These are phyloP conservation scores for Saccharomycopsis vini DNA, from an alignment of 805 yeast species.

Conservation along the genomic window DNA sequence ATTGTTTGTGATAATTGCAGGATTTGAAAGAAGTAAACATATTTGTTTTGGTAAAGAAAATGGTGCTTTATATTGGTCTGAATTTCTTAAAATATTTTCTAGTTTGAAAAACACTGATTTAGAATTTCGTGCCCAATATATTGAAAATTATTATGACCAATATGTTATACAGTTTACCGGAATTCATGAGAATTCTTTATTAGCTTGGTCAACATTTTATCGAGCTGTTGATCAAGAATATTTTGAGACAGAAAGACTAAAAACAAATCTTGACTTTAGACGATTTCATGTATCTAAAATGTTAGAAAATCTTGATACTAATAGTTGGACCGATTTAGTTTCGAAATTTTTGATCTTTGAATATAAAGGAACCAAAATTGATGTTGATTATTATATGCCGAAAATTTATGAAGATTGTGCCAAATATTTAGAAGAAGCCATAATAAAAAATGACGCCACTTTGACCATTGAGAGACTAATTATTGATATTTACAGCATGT, in stretches of 20 bases:
- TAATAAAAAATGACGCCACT: constrained; percentile 26
- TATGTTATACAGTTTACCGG: no score
- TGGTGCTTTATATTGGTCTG: not conserved
- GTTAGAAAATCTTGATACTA: not conserved
- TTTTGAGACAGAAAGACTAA: not conserved
- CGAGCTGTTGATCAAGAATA: not conserved
- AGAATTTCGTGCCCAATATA: no score
- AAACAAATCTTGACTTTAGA: not conserved
- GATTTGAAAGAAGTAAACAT: constrained; percentile 28
- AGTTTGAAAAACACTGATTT: no score
- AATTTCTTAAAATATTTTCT: not conserved
- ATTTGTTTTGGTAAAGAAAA: not conserved
- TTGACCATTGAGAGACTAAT: constrained; percentile 2
- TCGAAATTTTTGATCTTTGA: not conserved
- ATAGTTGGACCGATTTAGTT: not conserved
- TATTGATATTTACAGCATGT: not conserved
- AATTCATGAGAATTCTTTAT: no score
- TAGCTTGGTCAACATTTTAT: no score
- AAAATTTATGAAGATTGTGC: constrained; percentile 43
- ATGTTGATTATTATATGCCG: constrained; percentile 36
- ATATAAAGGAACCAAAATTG: constrained; percentile 21
- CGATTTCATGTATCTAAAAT: not conserved
- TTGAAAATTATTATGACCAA: no score
- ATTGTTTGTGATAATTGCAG: constrained; percentile 17
- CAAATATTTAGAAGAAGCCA: constrained; percentile 40